Evolutionary conservation across 176 grass and related monocot species (phyloP), one percentile per base, ranked within the genome.

Genomic region (Saccharum spontaneum): DNA sequence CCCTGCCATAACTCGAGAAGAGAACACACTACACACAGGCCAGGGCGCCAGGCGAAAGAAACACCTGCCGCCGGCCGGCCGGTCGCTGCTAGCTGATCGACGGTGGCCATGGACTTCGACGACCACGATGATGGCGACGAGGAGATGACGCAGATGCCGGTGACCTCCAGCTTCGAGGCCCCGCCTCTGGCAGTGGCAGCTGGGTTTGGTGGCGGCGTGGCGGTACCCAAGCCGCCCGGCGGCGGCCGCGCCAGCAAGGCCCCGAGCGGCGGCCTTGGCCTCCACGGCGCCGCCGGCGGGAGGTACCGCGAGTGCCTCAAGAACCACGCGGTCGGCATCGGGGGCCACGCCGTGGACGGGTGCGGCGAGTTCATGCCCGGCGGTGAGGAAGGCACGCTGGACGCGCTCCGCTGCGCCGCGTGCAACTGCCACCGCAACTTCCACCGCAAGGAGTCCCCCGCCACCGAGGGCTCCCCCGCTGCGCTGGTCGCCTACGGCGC

Each of bases 291-390:
- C 37, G 83, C 61, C 12, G 77, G 48, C 9, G 82, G 82, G 1
- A 88, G 86, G 86, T 97, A 97, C 75, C 81, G 90, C 17, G 95
- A 97, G 89, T 97, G 95, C 84, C 86, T 97, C 54, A 92, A 89
- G 84, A 97, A 97, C 88, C 95, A 97, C 70, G 95, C 95, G 3
- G 90, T 92, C 6, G 84, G 86, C 0, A 97, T 90, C 73, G 92
- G 95, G 0, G 92, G 95, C 33, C 89, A 97, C 71, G 92, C 95
- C 2, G 79, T 93, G 24, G 95, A 97, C 57, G 95, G 95, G 0
- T 97, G 95, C 82, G 95, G 95, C 70, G 90, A 97, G 92, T 97
- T 94, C 89, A 93, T 97, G 86, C 81, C 92, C 0, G 95, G 88
- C 15, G 92, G 92, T 5, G 92, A 86, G 82, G 90, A 92, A 33